Evolutionary conservation across 1,284 basidiomycete genomes (phyloP).

Genomic region (Cryptococcus jaspeensis): DNA sequence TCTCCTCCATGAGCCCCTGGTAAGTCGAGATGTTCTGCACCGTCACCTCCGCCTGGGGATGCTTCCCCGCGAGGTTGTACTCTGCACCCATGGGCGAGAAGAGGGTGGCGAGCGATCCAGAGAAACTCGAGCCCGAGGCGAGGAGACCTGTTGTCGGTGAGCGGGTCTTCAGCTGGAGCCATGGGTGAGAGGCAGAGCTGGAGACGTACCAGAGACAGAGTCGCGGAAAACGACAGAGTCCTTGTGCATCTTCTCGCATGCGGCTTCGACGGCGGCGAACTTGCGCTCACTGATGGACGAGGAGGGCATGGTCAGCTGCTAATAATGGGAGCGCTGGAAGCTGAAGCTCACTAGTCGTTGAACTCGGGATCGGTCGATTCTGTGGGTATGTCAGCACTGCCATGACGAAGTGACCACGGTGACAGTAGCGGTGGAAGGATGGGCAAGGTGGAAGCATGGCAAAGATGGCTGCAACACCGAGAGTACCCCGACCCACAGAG

Average conservation of each 20-base stretch:
- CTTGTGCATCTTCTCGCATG: conserved; percentile 85
- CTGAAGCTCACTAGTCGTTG: conserved; percentile 48
- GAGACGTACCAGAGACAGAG: conserved; percentile 65
- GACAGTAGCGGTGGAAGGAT: too few relatives aligned
- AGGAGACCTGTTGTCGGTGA: conserved; percentile 63
- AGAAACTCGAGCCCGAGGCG: conserved; percentile 72
- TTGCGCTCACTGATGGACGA: conserved; percentile 58
- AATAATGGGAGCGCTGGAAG: background rate
- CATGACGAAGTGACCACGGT: too few relatives aligned
- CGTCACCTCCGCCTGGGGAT: conserved; percentile 76
- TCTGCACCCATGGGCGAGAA: conserved; percentile 81
- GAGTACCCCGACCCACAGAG: too few relatives aligned
- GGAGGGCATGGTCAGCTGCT: background rate
- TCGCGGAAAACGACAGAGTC: conserved; percentile 87
- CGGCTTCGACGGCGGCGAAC: conserved; percentile 73
- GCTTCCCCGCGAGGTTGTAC: conserved; percentile 72
- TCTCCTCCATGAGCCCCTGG: conserved; percentile 74
- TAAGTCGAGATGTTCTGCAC: conserved; percentile 74
- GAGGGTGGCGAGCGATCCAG: conserved; percentile 70
- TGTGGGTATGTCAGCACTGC: conserved; percentile 38
- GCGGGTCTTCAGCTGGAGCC: background rate
- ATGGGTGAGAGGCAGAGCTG: background rate
- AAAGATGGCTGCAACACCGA: background rate
- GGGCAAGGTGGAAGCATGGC: too few relatives aligned
- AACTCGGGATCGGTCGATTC: conserved; percentile 85